phyloP scores from a whole-genome alignment of 768 basidiomycete species.

The Termitomyces sp. region DNA sequence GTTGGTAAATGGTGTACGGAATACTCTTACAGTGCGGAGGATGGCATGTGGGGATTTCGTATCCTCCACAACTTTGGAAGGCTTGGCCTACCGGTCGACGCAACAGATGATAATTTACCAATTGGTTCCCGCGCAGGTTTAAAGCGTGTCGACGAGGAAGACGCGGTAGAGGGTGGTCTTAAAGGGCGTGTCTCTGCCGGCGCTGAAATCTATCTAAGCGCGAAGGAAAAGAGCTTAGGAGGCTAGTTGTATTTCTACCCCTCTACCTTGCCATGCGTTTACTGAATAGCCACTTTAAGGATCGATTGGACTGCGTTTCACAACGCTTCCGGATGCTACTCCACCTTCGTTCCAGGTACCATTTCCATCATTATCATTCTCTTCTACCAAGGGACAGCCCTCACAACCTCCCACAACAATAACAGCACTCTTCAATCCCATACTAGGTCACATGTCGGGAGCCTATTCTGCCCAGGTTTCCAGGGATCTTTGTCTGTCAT shows the following conservation, averaged over 20 bases:
- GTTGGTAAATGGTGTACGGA: slow-evolving; percentile 91
- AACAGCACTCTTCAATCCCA: slow-evolving; percentile 92
- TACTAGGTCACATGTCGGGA: slow-evolving; percentile 90
- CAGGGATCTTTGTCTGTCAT: slow-evolving; percentile 80
- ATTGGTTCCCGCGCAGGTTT: slow-evolving; percentile 32
- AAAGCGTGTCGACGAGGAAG: slow-evolving; percentile 94
- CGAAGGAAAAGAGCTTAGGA: slow-evolving; percentile 90
- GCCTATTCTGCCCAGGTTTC: slow-evolving; percentile 91
- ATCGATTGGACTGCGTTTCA: slow-evolving; percentile 92
- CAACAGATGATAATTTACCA: slow-evolving; percentile 29
- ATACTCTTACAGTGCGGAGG: slow-evolving; percentile 92
- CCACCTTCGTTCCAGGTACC: slow-evolving; percentile 60
- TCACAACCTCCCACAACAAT: slow-evolving; percentile 92
- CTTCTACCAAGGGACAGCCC: slow-evolving; percentile 33
- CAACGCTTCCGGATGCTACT: slow-evolving; percentile 82
- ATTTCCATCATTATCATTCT: slow-evolving; percentile 35
- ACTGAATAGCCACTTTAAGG: slow-evolving; percentile 43
- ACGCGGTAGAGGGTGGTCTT: slow-evolving; percentile 87
- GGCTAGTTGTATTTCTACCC: slow-evolving; percentile 48
- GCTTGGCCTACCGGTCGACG: slow-evolving; percentile 40
- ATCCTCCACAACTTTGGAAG: slow-evolving; percentile 92
- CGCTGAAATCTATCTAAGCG: slow-evolving; percentile 91
- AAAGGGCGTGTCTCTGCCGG: slow-evolving; percentile 90
- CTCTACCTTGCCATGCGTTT: not conserved
- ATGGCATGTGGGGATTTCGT: slow-evolving; percentile 89